Base-by-base conservation (phyloP, 129 eudicot species). In the Centaurea solstitialis region DNA sequence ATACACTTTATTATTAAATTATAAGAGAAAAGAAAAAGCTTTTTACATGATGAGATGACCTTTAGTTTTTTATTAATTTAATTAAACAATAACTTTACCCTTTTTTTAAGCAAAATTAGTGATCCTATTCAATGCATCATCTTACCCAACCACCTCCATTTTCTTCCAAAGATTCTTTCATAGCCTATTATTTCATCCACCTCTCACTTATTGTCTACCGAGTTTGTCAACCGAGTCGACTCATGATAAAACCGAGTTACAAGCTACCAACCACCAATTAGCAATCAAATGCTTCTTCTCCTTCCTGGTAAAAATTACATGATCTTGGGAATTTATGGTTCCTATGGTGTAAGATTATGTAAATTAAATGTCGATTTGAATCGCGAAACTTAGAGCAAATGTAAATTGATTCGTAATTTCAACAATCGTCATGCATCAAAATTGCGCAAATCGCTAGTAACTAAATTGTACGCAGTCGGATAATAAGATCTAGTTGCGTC, bases 121-220 rank as follows among this genome's bases (percentile, higher is more conserved):
- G 82, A 72, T 83, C 79, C 74, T 77, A 77, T 83, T 77, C 86
- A 83, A 83, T 83, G 86, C 72, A 83, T 83, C 82, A 70, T 62
- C 82, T 62, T 40, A 70, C 68, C 82, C 82, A 82, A 82, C 86
- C 64, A 82, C 86, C 86, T 82, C 82, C 86, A 82, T 70, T 37
- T 77, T 76, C 82, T 57, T 41, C 68, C 77, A 82, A 82, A 76
- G 74, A 82, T 82, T 82, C 78, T 82, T 66, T 75, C 30, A 57
- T 81, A 53, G 23, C 40, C 82, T 30, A 83, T 61, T 26, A n/a
- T n/a, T 71, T 70, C 72, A 35, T 83, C 86, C 68, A 77, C 79
- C 82, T 77, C 86, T 61, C 74, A 77, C 79, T 79, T 76, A 79
- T 79, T 71, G 73, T 71, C 77, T 72, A 72, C 72, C 70, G 83